Evolutionary conservation across 1,139 yeast genomes (phyloP).

Genomic region (Wickerhamomyces sp.): DNA sequence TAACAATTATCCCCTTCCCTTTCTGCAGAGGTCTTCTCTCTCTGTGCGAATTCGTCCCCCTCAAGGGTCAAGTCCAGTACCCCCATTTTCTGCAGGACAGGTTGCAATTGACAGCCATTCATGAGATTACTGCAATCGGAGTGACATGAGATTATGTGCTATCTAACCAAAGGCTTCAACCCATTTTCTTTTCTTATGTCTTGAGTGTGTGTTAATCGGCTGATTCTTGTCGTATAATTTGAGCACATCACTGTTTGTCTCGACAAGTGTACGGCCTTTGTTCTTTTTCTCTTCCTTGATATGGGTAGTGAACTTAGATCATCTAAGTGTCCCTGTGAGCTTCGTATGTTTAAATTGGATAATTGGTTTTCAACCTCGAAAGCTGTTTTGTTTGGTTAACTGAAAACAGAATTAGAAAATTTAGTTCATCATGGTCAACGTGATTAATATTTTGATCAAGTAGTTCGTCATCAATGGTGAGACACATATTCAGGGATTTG

Average conservation of each 20-base stretch:
- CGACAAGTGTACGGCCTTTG: neutral
- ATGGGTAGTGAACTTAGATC: neutral
- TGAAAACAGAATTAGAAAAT: constrained; percentile 11
- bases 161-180: too few species aligned
- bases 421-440: constrained; percentile 1
- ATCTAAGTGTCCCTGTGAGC: constrained; percentile 7
- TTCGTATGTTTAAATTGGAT: constrained; percentile 7
- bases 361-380: constrained; percentile 6
- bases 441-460: neutral
- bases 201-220: constrained; percentile 13
- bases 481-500: constrained; percentile 11
- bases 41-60: too few species aligned
- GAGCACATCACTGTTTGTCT: constrained; percentile 4
- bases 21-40: too few species aligned
- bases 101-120: too few species aligned
- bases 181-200: constrained; percentile 11
- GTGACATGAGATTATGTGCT: too few species aligned
- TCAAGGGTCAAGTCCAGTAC: too few species aligned
- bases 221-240: constrained; percentile 10
- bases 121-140: too few species aligned
- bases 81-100: too few species aligned
- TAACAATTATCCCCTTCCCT: too few species aligned
- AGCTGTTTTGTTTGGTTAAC: constrained; percentile 2
- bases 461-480: constrained; percentile 13
- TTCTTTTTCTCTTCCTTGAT: constrained; percentile 5